Evolutionary conservation across 2,329 filamentous ascomycete species (phyloP).

Genomic region (Exophiala sp.): DNA sequence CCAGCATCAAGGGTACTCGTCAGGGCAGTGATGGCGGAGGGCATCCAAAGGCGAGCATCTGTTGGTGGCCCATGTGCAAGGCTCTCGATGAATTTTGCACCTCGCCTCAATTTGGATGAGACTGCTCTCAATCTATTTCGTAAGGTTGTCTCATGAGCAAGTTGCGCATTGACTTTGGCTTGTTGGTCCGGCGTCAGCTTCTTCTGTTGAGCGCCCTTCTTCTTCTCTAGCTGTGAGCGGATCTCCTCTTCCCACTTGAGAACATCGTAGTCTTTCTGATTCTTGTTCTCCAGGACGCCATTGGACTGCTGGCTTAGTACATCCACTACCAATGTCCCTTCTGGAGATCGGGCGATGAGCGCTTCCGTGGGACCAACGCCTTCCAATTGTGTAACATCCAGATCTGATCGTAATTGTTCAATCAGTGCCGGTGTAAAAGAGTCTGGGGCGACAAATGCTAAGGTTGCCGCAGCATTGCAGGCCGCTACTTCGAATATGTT

Average conservation of each 20-base stretch:
- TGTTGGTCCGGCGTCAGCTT: constrained; percentile 88
- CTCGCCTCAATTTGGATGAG: constrained; percentile 70
- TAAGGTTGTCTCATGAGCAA: constrained; percentile 80
- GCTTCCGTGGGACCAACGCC: constrained; percentile 81
- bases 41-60: constrained; percentile 84
- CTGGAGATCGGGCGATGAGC: constrained; percentile 86
- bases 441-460: constrained; percentile 90
- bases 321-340: constrained; percentile 84
- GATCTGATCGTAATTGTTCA: constrained; percentile 67
- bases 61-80: constrained; percentile 86
- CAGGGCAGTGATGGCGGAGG: constrained; percentile 70
- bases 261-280: constrained; percentile 90
- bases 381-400: constrained; percentile 66
- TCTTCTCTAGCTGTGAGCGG: constrained; percentile 79
- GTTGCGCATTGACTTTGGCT: constrained; percentile 83
- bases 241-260: constrained; percentile 97
- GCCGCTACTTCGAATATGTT: constrained; percentile 63
- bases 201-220: constrained; percentile 79
- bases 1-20: constrained; percentile 74
- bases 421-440: constrained; percentile 73
- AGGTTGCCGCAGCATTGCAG: constrained; percentile 79
- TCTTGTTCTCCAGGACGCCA: constrained; percentile 72
- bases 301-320: constrained; percentile 80
- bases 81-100: constrained; percentile 78
- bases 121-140: constrained; percentile 67